Conservation (phyloP, 805 yeast genomes). For the Ascoidea asiatica region DNA sequence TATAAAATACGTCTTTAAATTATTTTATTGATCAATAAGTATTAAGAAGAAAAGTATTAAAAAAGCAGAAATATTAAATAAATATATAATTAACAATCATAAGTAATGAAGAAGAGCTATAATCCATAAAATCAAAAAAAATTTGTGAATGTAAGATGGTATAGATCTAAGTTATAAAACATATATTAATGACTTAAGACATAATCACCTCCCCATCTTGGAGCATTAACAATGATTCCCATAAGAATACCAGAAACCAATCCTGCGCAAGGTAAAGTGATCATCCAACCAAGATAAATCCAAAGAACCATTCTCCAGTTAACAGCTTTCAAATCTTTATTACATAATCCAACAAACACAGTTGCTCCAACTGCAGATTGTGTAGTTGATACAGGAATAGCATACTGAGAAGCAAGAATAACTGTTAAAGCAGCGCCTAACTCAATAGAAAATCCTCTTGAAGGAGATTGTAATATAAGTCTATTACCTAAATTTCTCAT, state of each 20-base stretch:
- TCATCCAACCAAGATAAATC: slow-evolving; percentile 61
- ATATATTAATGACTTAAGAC: too few species aligned
- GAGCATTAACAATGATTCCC: slow-evolving; percentile 55
- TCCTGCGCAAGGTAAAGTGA: slow-evolving; percentile 67
- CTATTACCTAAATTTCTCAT: slow-evolving; percentile 64
- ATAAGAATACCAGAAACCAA: slow-evolving; percentile 52
- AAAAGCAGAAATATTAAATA: too few species aligned
- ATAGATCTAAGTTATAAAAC: too few species aligned
- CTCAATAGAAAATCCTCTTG: slow-evolving; percentile 67
- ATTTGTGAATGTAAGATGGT: too few species aligned
- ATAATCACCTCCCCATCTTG: slow-evolving; percentile 27
- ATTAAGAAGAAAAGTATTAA: too few species aligned
- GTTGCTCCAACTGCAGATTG: slow-evolving; percentile 73
- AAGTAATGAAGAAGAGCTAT: too few species aligned
- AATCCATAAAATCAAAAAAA: too few species aligned
- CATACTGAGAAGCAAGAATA: slow-evolving; percentile 60
- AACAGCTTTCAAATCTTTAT: slow-evolving; percentile 44
- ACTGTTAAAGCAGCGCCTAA: slow-evolving; percentile 68
- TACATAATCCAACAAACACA: slow-evolving; percentile 63
- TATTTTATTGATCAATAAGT: too few species aligned
- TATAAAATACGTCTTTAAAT: too few species aligned
- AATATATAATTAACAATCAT: too few species aligned
- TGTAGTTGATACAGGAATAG: slow-evolving; percentile 66
- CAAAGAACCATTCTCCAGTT: slow-evolving; percentile 70
- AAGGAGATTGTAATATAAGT: slow-evolving; percentile 62